Base-by-base conservation (phyloP, 2,329 filamentous ascomycete species). In the Aspergillus unguis region DNA sequence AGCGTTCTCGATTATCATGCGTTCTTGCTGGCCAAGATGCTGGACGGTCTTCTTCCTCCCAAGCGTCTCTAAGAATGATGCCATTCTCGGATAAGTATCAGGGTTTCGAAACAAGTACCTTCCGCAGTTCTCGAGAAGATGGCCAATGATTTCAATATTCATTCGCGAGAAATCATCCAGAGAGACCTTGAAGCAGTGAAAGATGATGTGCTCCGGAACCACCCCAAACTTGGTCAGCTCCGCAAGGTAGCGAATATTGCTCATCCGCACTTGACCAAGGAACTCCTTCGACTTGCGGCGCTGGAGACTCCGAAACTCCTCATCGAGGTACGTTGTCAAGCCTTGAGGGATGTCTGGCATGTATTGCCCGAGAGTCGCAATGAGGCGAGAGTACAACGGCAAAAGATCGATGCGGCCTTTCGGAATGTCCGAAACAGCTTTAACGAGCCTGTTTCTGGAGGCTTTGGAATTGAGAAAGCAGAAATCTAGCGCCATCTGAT, bases 71-170 rank as follows among this genome's bases (percentile, higher is more conserved):
- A 99, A 75, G 69, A 99, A 99, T 0, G 90, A 92, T 1, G 81
- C 78, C 94, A 99, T 99, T 40, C 94, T 85, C 6, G 92, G 92
- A 7, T 89, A 87, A 0, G 95, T 97, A 57, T 97, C 92, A 0
- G 90, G 86, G 61, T 94, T 97, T 45, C 92, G 89, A 53, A 99
- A 80, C 25, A 99, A 78, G 71, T 96, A 99, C 17, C 94, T 85
- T 40, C 94, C 94, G 66, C 95, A 99, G 59, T 97, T 97, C 70
- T 99, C 94, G 25, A 99, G 80, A 28, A 99, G 79, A 65, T 95
- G 95, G 65, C 92, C 95, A 58, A 99, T 92, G 62, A 99, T 96
- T 71, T 99, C 95, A 58, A 99, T 96, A 66, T 99, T 99, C 88
- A 96, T 96, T 56, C 92, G 84, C 2, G 94, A 96, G 67, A 99